Conservation (phyloP, 257 asterid species). For the Linaria vulgaris region DNA sequence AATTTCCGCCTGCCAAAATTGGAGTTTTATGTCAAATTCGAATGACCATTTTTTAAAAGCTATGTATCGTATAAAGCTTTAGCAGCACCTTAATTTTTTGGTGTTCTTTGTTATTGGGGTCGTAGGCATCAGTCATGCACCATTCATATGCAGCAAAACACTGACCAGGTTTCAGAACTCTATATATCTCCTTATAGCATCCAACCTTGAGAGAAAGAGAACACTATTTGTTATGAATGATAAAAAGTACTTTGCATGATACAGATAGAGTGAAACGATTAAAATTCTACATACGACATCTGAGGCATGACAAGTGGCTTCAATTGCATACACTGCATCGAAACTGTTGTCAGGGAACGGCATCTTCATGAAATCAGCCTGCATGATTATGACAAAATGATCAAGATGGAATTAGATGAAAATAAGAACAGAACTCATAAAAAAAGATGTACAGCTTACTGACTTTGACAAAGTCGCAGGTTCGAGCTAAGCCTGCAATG, state of each 20-base stretch:
- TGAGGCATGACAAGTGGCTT: slow-evolving; percentile 99
- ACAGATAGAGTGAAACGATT: too few species aligned
- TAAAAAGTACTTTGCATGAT: too few species aligned
- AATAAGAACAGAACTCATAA: not conserved
- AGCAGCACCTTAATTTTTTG: slow-evolving; percentile 69
- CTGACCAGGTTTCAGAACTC: slow-evolving; percentile 96
- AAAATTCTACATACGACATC: slow-evolving; percentile 62
- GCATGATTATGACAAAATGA: slow-evolving; percentile 27
- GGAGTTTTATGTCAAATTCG: slow-evolving; percentile 17
- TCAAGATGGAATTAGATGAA: slow-evolving; percentile 16
- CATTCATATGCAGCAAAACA: slow-evolving; percentile 98
- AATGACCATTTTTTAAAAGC: not conserved
- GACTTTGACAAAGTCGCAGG: slow-evolving; percentile 89
- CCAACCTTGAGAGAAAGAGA: slow-evolving; percentile 58
- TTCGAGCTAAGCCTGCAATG: slow-evolving; percentile 62
- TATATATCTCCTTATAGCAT: slow-evolving; percentile 85
- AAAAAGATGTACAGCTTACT: slow-evolving; percentile 27
- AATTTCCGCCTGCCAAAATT: slow-evolving; percentile 70
- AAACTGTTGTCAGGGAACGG: slow-evolving; percentile 81
- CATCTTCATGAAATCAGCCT: slow-evolving; percentile 99
- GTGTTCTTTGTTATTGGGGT: slow-evolving; percentile 79
- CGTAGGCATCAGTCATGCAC: slow-evolving; percentile 92
- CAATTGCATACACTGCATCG: slow-evolving; percentile 96
- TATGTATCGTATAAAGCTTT: not conserved
- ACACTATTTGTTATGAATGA: too few species aligned